Percentiles rank a stretch among this genome's conserved stretches.
Conservation (phyloP, 1,284 basidiomycete species). For the Cronartium quercuum region DNA sequence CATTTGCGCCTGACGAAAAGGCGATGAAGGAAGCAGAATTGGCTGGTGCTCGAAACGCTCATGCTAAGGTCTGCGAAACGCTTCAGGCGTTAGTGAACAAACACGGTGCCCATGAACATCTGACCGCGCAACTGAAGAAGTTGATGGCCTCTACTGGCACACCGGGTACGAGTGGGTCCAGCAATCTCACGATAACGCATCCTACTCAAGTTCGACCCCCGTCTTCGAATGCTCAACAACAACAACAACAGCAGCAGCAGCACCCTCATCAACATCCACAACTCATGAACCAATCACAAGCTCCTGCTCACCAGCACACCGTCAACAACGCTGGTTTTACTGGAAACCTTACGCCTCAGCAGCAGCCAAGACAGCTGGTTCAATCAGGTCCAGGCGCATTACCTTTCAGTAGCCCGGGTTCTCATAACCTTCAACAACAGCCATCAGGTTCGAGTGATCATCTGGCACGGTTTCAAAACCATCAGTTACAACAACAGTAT, state of each 20-base stretch:
- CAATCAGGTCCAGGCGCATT: slow-evolving; percentile 2
- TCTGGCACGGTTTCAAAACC: slow-evolving; percentile 19
- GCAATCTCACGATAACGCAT: not conserved
- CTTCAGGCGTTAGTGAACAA: slow-evolving; percentile 3
- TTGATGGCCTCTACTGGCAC: not conserved
- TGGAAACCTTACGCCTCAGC: slow-evolving; percentile 26
- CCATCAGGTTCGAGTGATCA: slow-evolving; percentile 2
- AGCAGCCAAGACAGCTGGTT: slow-evolving; percentile 15
- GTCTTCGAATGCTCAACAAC: slow-evolving; percentile 17
- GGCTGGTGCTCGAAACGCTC: slow-evolving; percentile 1
- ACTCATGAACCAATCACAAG: slow-evolving; percentile 1
- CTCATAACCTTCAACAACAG: not conserved
- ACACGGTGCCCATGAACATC: slow-evolving; percentile 10
- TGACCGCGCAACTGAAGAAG: not conserved
- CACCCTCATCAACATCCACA: slow-evolving; percentile 17
- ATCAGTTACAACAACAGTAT: slow-evolving; percentile 13
- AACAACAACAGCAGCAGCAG: slow-evolving; percentile 16
- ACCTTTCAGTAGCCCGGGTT: slow-evolving; percentile 30
- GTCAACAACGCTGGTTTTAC: slow-evolving; percentile 13
- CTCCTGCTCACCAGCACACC: not conserved
- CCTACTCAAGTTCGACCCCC: slow-evolving; percentile 23
- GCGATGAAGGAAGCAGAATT: slow-evolving; percentile 6
- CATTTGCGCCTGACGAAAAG: slow-evolving; percentile 24
- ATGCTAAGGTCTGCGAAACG: not conserved
- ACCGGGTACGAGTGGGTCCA: slow-evolving; percentile 7